phyloP scores from a whole-genome alignment of 1,139 yeast species.

The Yamadazyma spencermartinsiae region DNA sequence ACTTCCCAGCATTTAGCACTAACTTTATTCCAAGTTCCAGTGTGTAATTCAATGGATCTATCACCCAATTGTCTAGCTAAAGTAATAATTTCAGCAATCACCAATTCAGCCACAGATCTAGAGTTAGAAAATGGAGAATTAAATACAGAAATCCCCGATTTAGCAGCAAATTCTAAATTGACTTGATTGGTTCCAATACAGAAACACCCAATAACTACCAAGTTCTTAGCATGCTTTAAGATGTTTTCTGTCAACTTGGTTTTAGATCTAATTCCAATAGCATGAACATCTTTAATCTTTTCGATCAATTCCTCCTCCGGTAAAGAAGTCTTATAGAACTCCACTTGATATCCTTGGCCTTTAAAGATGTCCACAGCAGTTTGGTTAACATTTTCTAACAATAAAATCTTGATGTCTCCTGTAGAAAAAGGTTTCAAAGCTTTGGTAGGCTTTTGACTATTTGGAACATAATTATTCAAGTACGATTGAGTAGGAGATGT shows the following conservation, averaged over 20 bases:
- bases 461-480: conserved; percentile 43
- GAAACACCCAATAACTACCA: conserved; percentile 94
- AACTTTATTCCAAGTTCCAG: conserved; percentile 98
- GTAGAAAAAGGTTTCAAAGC: conserved; percentile 85
- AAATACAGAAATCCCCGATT: conserved; percentile 92
- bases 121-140: conserved; percentile 99
- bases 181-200: conserved; percentile 99
- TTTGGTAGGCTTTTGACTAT: conserved; percentile 54
- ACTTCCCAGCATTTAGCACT: conserved; percentile 97
- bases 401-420: conserved; percentile 86
- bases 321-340: conserved; percentile 84
- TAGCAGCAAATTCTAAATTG: conserved; percentile 88
- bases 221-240: conserved; percentile 81
- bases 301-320: conserved; percentile 94
- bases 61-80: conserved; percentile 97
- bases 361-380: conserved; percentile 87
- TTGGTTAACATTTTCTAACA: conserved; percentile 88
- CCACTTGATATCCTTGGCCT: conserved; percentile 95
- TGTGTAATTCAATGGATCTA: conserved; percentile 92
- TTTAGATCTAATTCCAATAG: conserved; percentile 97
- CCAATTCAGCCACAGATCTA: conserved; percentile 97
- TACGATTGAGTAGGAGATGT: conserved; percentile 67
- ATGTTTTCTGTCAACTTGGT: conserved; percentile 82
- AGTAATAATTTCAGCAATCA: conserved; percentile 90
- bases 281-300: conserved; percentile 91